Conservation (phyloP, 1,284 basidiomycete genomes). For the Gymnopus androsaceus region DNA sequence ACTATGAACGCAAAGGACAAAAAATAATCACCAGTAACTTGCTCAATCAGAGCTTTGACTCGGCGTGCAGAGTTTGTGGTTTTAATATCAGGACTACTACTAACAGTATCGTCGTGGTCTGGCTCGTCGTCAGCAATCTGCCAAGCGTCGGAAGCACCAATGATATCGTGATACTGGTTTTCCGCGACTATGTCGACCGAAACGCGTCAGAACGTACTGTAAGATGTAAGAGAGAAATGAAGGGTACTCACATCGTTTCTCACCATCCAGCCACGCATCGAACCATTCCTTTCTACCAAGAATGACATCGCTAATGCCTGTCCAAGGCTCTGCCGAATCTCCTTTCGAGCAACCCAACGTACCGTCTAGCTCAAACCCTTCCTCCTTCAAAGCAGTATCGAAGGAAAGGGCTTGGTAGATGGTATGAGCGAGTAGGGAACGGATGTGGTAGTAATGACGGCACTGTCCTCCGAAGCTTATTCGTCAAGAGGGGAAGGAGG, state of each 20-base stretch:
- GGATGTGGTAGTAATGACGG: constrained; percentile 78
- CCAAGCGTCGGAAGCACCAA: constrained; percentile 86
- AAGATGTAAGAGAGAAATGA: neutral
- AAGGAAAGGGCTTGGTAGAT: constrained; percentile 91
- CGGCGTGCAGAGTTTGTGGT: constrained; percentile 81
- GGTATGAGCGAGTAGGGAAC: constrained; percentile 89
- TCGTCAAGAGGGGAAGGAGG: constrained; percentile 68
- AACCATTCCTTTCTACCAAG: constrained; percentile 89
- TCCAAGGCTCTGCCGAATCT: constrained; percentile 47
- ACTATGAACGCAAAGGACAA: constrained; percentile 5
- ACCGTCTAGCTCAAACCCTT: constrained; percentile 66
- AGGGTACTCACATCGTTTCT: constrained; percentile 73
- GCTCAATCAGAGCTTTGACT: constrained; percentile 82
- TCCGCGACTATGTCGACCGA: constrained; percentile 60
- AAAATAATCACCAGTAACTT: constrained; percentile 71
- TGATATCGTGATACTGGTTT: constrained; percentile 80
- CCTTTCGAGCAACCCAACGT: constrained; percentile 41
- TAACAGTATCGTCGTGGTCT: constrained; percentile 47
- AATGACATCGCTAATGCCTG: constrained; percentile 80
- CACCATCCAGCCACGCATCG: constrained; percentile 84
- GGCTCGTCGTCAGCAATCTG: constrained; percentile 72
- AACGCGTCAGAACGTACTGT: neutral
- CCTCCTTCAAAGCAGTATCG: constrained; percentile 79
- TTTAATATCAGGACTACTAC: constrained; percentile 49
- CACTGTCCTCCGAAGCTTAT: constrained; percentile 75